These are phyloP conservation scores for Polychaeton citri DNA, from an alignment of 2,329 filamentous ascomycete species.

Conservation along the genomic window DNA sequence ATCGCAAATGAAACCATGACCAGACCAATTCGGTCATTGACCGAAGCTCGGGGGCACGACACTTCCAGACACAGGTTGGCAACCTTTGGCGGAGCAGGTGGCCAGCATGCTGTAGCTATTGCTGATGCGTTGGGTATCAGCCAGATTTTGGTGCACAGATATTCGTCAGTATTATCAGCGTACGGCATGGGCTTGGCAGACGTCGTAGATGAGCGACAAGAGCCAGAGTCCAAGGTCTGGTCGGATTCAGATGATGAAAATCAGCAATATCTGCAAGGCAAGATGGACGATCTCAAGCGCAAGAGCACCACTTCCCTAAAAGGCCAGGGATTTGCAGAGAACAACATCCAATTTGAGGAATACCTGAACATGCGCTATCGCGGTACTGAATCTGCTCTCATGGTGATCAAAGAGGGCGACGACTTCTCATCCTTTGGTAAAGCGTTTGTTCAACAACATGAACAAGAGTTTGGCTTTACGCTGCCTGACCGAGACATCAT, in stretches of 20 bases:
- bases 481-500: conserved; percentile 76
- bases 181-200: conserved; percentile 91
- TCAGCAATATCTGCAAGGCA: conserved; percentile 50
- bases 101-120: conserved; percentile 85
- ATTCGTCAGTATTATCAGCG: conserved; percentile 78
- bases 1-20: conserved; percentile 91
- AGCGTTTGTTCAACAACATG: conserved; percentile 75
- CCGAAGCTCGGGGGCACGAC: conserved; percentile 84
- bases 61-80: conserved; percentile 82
- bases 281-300: conserved; percentile 68
- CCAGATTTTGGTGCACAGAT: conserved; percentile 74
- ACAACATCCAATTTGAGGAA: conserved; percentile 71
- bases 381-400: conserved; percentile 80
- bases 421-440: conserved; percentile 65
- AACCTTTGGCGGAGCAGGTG: conserved; percentile 83
- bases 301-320: conserved; percentile 54
- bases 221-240: conserved; percentile 53
- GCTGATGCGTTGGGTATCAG: conserved; percentile 71
- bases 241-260: conserved; percentile 43
- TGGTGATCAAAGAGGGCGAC: conserved; percentile 63
- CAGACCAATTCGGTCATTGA: conserved; percentile 75
- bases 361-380: conserved; percentile 91
- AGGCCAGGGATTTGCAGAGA: conserved; percentile 66
- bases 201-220: conserved; percentile 82
- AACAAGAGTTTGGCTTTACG: conserved; percentile 88